phyloP scores from a whole-genome alignment of 2,329 filamentous ascomycete genomes.

The Lecanicillium sp. region DNA sequence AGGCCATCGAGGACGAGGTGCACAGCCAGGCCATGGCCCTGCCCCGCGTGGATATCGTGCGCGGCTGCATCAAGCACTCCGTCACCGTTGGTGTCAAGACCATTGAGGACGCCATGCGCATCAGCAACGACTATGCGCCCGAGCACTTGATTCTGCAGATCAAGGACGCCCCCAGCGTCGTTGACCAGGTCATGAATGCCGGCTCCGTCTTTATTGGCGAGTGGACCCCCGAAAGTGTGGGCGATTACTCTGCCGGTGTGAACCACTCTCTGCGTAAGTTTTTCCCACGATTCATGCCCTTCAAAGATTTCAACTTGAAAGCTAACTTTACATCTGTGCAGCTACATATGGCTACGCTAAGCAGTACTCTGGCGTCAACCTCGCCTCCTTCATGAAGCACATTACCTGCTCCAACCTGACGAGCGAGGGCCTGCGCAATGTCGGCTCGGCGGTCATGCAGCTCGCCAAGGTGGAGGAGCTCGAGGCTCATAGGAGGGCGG shows the following conservation, averaged over 20 bases:
- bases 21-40: constrained; percentile 80
- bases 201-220: constrained; percentile 92
- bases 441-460: constrained; percentile 88
- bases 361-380: constrained; percentile 96
- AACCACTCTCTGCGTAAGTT: constrained; percentile 93
- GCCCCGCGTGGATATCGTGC: constrained; percentile 87
- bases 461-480: constrained; percentile 89
- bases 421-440: constrained; percentile 73
- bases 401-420: constrained; percentile 93
- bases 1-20: constrained; percentile 84
- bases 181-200: constrained; percentile 81
- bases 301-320: background rate
- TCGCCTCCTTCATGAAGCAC: constrained; percentile 94
- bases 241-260: constrained; percentile 95
- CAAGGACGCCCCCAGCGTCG: constrained; percentile 63
- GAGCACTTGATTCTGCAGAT: constrained; percentile 95
- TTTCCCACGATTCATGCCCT: background rate
- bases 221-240: constrained; percentile 97
- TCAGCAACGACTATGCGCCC: constrained; percentile 92
- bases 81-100: constrained; percentile 72
- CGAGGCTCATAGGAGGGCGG: constrained; percentile 85
- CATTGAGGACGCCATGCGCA: constrained; percentile 64
- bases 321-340: constrained; percentile 28
- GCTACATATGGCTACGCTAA: constrained; percentile 97
- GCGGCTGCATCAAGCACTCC: constrained; percentile 83